A percentile compares a stretch with the other conserved stretches of the same genome.
These are phyloP conservation scores for Teratosphaeria destructans DNA, from an alignment of 2,329 filamentous ascomycete genomes.

Conservation along the genomic window DNA sequence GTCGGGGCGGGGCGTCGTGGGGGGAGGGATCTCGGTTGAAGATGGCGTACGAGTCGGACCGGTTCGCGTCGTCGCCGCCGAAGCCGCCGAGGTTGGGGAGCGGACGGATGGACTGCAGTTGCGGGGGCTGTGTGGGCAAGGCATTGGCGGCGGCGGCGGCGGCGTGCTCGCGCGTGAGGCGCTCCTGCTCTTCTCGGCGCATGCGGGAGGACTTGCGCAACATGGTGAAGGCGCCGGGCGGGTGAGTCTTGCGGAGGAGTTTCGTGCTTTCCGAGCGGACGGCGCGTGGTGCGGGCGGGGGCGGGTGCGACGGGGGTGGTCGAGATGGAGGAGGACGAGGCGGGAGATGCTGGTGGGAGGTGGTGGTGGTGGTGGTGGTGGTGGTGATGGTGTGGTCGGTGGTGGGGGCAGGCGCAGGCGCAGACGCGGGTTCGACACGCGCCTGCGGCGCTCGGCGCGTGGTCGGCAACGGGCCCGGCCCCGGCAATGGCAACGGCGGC, in stretches of 20 bases:
- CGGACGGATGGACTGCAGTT: conserved; percentile 38
- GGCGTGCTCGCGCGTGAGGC: not conserved
- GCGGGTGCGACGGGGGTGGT: not conserved
- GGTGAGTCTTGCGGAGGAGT: not conserved
- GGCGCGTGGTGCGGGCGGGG: not conserved
- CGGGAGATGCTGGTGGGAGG: too few relatives aligned
- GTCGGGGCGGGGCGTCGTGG: conserved; percentile 19
- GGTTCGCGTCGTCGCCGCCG: conserved; percentile 35
- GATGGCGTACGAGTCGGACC: conserved; percentile 53
- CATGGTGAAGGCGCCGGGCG: conserved; percentile 11
- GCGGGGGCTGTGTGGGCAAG: conserved; percentile 51
- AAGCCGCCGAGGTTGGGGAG: conserved; percentile 45
- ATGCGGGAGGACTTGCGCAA: conserved; percentile 29
- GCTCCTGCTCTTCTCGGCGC: conserved; percentile 10
- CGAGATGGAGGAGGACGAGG: not conserved
- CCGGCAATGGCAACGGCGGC: too few relatives aligned
- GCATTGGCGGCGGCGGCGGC: conserved; percentile 12
- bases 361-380: too few relatives aligned
- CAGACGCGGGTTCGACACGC: not conserved
- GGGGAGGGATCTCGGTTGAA: conserved; percentile 35
- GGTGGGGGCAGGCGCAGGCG: too few relatives aligned
- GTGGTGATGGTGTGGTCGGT: too few relatives aligned
- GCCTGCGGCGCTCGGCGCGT: conserved; percentile 7
- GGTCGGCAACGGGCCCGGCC: conserved; percentile 1
- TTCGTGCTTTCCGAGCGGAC: not conserved